Base-by-base conservation (phyloP, 768 basidiomycete species). In the Hygrocybe punicea region DNA sequence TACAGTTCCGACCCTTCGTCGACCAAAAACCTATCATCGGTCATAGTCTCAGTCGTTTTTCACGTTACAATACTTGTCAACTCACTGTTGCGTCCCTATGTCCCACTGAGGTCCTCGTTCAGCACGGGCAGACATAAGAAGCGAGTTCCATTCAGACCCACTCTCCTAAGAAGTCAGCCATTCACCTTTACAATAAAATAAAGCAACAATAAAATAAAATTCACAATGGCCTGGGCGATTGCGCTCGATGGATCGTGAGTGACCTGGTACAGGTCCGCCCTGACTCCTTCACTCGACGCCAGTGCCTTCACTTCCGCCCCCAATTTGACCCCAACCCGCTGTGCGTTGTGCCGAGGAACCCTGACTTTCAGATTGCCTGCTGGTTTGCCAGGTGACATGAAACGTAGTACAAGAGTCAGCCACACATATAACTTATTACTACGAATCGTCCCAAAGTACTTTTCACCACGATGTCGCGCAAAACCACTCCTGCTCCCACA, bases 101-200 rank as follows among this genome's bases (percentile, higher is more conserved):
- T 93, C 91, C 90, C 90, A 93, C 64, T 91, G 90, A 3, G 91
- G 91, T 1, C 91, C 91, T 58, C 91, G 78, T 57, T 87, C 84
- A 7, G 90, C 91, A 36, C 91, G 81, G 3, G 91, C 91, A 24
- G 85, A 86, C 58, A 84, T 80, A 46, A 93, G 76, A 53, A 91
- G 63, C 0, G 90, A 91, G 62, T 93, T 93, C 91, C 91, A 92
- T 61, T 91, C 87, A 9, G 88, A 90, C 9, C 91, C 88, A 64
- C 83, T 84, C 68, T 92, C 90, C 81, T 55, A 35, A 45, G 29
- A 9, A 50, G 7, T 56, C 13, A 44, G 55, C 14, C 16, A 45
- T 11, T 17, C 13, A n/a, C 53, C 21, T 21, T 33, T n/a, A 39
- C 10, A 19, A 16, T 52, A 40, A 47, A 49, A 51, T 19, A 29